phyloP scores from a whole-genome alignment of 148 eudicot species.

The Tetragonia tetragonoides region DNA sequence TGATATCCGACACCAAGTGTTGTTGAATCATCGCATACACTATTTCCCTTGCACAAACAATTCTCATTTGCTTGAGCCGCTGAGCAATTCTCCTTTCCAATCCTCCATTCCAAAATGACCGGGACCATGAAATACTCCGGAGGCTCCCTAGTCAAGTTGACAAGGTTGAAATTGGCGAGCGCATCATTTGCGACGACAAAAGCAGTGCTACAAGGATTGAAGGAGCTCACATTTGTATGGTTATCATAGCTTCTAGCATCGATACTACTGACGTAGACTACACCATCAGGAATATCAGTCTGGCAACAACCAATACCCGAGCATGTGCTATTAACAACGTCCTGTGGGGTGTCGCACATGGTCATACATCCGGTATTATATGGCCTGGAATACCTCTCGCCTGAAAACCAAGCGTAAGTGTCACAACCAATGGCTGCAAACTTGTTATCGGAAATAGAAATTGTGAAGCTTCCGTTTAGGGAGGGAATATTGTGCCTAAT shows the following conservation, averaged over 20 bases:
- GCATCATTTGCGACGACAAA: slow-evolving; percentile 17
- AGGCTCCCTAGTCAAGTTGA: not conserved
- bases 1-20: not conserved
- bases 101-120: not conserved
- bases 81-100: not conserved
- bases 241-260: not conserved
- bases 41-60: slow-evolving; percentile 5
- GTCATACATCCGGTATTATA: slow-evolving; percentile 25
- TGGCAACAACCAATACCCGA: slow-evolving; percentile 22
- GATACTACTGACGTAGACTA: not conserved
- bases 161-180: not conserved
- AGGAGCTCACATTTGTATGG: not conserved
- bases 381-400: not conserved
- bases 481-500: fast-evolving
- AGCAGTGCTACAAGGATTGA: slow-evolving; percentile 20
- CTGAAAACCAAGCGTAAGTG: slow-evolving; percentile 6
- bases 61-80: not conserved
- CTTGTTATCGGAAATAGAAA: slow-evolving; percentile 10
- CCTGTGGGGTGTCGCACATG: not conserved
- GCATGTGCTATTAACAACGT: not conserved
- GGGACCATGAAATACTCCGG: too few relatives aligned
- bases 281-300: slow-evolving; percentile 4
- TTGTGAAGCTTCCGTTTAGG: not conserved
- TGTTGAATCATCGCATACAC: not conserved
- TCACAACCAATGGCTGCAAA: slow-evolving; percentile 20